Evolutionary conservation across 176 grass and related monocot species (phyloP).

Genomic region (Typha latifolia): DNA sequence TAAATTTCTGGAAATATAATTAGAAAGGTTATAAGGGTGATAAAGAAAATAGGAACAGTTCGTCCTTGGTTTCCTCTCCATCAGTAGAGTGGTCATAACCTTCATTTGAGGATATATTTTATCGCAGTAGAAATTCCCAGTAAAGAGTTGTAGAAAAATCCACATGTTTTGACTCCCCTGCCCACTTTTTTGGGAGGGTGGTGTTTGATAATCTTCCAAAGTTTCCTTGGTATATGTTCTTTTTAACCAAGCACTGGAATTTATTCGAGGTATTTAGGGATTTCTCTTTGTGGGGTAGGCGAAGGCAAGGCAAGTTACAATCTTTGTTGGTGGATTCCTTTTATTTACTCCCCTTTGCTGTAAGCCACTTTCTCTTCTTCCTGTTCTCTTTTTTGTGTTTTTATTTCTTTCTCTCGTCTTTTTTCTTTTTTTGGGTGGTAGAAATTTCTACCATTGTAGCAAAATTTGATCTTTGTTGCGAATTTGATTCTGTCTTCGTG

Average conservation of each 20-base stretch:
- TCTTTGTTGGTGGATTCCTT: constrained; percentile 4
- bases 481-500: not conserved
- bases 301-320: not conserved
- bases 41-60: no score
- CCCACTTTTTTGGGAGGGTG: not conserved
- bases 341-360: not conserved
- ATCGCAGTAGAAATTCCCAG: not conserved
- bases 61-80: no score
- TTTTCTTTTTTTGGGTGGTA: not conserved
- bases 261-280: no score
- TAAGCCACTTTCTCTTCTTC: not conserved
- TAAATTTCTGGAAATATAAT: no score
- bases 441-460: not conserved
- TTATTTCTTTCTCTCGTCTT: not conserved
- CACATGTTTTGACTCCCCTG: not conserved
- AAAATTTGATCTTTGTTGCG: constrained; percentile 4
- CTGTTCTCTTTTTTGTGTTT: not conserved
- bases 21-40: no score
- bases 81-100: no score
- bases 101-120: no score
- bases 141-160: not conserved
- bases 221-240: not conserved
- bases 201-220: not conserved
- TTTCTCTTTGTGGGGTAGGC: no score
- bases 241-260: not conserved